These are phyloP conservation scores for Xylariaceae sp. DNA, from an alignment of 2,329 filamentous ascomycete species.

Conservation along the genomic window DNA sequence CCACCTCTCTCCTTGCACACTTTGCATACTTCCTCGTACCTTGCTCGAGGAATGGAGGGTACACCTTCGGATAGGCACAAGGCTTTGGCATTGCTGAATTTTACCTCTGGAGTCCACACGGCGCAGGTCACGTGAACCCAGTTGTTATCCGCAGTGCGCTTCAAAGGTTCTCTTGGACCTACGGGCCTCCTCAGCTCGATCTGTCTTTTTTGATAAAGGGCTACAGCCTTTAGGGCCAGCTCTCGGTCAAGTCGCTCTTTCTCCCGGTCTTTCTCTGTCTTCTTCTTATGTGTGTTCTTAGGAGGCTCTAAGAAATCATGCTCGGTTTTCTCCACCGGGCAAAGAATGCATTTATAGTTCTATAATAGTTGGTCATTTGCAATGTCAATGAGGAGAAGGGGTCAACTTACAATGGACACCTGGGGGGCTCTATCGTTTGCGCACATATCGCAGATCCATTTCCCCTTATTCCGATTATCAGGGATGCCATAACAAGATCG, in stretches of 20 bases:
- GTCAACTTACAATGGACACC: slow-evolving; percentile 71
- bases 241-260: slow-evolving; percentile 83
- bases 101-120: slow-evolving; percentile 85
- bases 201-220: slow-evolving; percentile 79
- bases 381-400: slow-evolving; percentile 5
- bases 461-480: slow-evolving; percentile 61
- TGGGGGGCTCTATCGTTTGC: slow-evolving; percentile 87
- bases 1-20: slow-evolving; percentile 69
- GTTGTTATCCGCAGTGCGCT: slow-evolving; percentile 92
- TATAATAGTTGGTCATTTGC: slow-evolving; percentile 34
- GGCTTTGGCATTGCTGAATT: slow-evolving; percentile 78
- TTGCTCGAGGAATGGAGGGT: slow-evolving; percentile 66
- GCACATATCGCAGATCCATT: slow-evolving; percentile 97
- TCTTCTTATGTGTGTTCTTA: slow-evolving; percentile 79
- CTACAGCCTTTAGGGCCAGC: slow-evolving; percentile 68
- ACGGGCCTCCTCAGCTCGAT: slow-evolving; percentile 76
- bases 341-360: slow-evolving; percentile 90
- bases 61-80: slow-evolving; percentile 88
- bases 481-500: slow-evolving; percentile 84
- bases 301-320: slow-evolving; percentile 80
- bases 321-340: slow-evolving; percentile 74
- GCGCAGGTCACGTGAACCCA: slow-evolving; percentile 97
- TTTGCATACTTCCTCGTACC: slow-evolving; percentile 75
- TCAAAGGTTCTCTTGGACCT: slow-evolving; percentile 82
- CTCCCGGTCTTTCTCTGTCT: slow-evolving; percentile 80